Base-by-base conservation (phyloP, 106 monocot genomes). In the Apostasia ramifera region DNA sequence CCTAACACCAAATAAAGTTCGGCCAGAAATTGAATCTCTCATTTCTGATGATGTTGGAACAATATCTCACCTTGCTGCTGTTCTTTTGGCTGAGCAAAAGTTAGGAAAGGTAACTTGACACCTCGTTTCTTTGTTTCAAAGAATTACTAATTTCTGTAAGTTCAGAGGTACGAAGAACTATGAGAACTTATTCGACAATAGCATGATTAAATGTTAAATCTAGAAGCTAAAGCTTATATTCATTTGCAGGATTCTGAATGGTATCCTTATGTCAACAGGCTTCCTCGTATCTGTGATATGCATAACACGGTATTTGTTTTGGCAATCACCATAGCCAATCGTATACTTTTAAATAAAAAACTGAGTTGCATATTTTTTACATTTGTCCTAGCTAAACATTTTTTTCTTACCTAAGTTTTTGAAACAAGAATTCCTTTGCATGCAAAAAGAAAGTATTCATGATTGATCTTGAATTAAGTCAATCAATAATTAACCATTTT, bases 81-180 rank as follows among this genome's bases (percentile, higher is more conserved):
- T 85, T 66, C 74, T 94, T 73, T 63, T 94, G 69, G 83, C 81
- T 44, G 90, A 91, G 78, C 72, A 78, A 77, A 79, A 81, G 64
- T 39, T 83, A 14, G 90, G 83, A 67, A 61, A 74, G 78, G 94
- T 94, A 77, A 73, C 2, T 44, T 4, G 46, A 3, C 11, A 40
- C 41, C 3, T 42, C 26, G 26, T 26, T 26, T 26, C 26, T 26
- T 26, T 26, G 26, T 26, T 26, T 26, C 26, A 26, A 26, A 26
- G 26, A 26, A 26, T 26, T 26, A 26, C 26, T 26, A 26, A 26
- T 26, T 26, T 26, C 26, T 26, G 26, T 26, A 26, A 26, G 26
- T 26, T 26, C 26, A 26, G 26, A 26, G 26, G 26, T 26, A 26
- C 26, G 26, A 26, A 26, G 26, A 26, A 26, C 26, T 26, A 26